Conservation (phyloP, 23 red algal species). For the Gracilariopsis chorda region DNA sequence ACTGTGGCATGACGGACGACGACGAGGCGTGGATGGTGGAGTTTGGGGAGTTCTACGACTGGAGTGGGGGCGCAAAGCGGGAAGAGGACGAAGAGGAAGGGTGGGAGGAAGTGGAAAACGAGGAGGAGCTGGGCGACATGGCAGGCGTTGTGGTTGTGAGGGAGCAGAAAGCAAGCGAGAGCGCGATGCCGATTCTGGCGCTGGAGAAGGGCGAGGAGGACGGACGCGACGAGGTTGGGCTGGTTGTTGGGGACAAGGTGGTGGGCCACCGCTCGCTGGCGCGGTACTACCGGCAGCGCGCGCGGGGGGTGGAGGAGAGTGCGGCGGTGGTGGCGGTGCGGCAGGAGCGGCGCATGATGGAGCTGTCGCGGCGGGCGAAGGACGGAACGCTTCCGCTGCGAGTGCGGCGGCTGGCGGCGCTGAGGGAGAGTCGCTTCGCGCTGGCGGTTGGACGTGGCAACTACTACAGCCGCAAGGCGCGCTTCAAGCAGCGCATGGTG, state of each 20-base stretch:
- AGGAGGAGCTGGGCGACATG: slow-evolving; percentile 16
- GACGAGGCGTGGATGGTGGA: slow-evolving; percentile 78
- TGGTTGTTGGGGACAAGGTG: background rate
- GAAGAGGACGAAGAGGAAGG: background rate
- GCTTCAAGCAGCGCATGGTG: slow-evolving; percentile 23
- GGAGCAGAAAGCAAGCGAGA: background rate
- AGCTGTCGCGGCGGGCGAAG: background rate
- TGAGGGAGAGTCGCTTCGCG: background rate
- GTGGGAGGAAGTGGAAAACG: slow-evolving; percentile 53
- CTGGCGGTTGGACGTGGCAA: slow-evolving; percentile 15
- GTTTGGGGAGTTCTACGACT: slow-evolving; percentile 81
- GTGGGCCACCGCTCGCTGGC: slow-evolving; percentile 62
- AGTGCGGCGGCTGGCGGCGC: background rate
- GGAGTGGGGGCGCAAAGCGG: background rate
- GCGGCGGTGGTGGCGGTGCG: slow-evolving; percentile 33
- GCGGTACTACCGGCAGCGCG: slow-evolving; percentile 66
- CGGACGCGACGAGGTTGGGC: slow-evolving; percentile 31
- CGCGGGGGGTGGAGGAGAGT: background rate
- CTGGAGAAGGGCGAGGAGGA: slow-evolving; percentile 25
- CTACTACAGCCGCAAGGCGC: slow-evolving; percentile 69
- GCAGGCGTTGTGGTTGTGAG: background rate
- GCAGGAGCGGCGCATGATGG: background rate
- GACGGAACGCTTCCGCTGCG: background rate
- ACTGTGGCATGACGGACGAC: slow-evolving; percentile 73
- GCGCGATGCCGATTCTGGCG: background rate